Percentiles rank a stretch among this genome's conserved stretches.
These are phyloP conservation scores for Hevea brasiliensis DNA, from an alignment of 345 rosid genomes.

Conservation along the genomic window DNA sequence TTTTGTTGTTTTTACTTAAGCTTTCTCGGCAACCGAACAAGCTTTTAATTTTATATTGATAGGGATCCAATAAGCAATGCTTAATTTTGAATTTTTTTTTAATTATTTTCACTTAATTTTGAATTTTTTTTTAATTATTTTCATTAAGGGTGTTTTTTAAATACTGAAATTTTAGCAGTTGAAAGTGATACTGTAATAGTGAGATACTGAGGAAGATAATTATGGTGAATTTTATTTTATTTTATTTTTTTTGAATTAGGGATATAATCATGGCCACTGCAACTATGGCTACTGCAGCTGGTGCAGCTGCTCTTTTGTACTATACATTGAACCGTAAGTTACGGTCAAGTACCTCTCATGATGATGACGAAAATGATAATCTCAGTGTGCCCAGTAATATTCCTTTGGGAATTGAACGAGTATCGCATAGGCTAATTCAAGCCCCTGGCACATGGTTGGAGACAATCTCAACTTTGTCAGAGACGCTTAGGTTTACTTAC, in stretches of 20 bases:
- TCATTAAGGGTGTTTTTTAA: too few species aligned
- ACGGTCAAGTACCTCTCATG: constrained; percentile 31
- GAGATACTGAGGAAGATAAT: background rate
- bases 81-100: background rate
- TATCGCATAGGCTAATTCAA: constrained; percentile 76
- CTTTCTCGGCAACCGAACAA: background rate
- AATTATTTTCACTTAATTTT: too few species aligned
- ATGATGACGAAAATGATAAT: constrained; percentile 41
- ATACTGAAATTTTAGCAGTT: too few species aligned
- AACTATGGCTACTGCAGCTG: constrained; percentile 98
- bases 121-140: background rate
- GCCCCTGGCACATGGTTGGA: constrained; percentile 96
- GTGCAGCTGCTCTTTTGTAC: constrained; percentile 92
- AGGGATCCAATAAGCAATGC: too few species aligned
- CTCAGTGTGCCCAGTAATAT: constrained; percentile 32
- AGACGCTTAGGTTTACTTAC: constrained; percentile 92
- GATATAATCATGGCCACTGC: constrained; percentile 86
- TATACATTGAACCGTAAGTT: constrained; percentile 77
- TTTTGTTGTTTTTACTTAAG: background rate
- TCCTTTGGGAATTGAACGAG: constrained; percentile 60
- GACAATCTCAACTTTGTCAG: constrained; percentile 88
- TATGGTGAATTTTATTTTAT: background rate
- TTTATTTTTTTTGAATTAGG: constrained; percentile 36
- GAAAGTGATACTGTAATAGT: too few species aligned
- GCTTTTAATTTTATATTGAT: too few species aligned